Evolutionary conservation across 176 grass and related monocot species (phyloP).

Genomic region (Secale cereale): DNA sequence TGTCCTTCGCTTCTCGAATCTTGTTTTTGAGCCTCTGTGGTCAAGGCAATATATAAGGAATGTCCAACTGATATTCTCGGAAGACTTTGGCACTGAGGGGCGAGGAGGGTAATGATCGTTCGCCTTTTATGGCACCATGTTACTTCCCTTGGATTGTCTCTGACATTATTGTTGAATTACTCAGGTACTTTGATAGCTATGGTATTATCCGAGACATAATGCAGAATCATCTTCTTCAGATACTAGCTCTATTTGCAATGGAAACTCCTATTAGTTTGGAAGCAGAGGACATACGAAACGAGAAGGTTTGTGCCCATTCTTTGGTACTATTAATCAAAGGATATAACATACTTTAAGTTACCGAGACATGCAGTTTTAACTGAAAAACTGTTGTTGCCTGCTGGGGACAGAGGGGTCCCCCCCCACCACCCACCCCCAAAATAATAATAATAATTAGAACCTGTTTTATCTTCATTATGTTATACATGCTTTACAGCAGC

Average conservation of each 20-base stretch:
- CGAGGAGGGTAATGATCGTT: slow-evolving; percentile 69
- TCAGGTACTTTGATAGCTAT: slow-evolving; percentile 93
- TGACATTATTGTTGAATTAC: slow-evolving; percentile 25
- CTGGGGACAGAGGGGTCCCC: too few species aligned
- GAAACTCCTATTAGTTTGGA: slow-evolving; percentile 94
- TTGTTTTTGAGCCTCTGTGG: slow-evolving; percentile 98
- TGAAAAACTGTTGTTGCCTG: neutral
- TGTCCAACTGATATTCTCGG: slow-evolving; percentile 91
- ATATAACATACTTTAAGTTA: neutral
- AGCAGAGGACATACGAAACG: slow-evolving; percentile 96
- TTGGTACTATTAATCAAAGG: neutral
- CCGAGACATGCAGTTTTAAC: neutral
- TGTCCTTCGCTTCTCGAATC: slow-evolving; percentile 92
- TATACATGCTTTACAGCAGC: neutral
- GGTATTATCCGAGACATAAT: slow-evolving; percentile 98
- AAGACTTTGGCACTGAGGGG: slow-evolving; percentile 93
- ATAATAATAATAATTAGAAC: too few species aligned
- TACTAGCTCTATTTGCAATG: slow-evolving; percentile 94
- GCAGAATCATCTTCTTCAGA: slow-evolving; percentile 98
- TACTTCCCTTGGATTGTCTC: slow-evolving; percentile 17
- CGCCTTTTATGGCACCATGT: slow-evolving; percentile 10
- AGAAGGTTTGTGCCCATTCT: slow-evolving; percentile 55
- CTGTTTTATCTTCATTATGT: neutral
- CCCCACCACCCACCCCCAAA: neutral
- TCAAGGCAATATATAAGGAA: slow-evolving; percentile 93